Evolutionary conservation across 2,329 filamentous ascomycete genomes (phyloP).

Genomic region (Dendryphion nanum): DNA sequence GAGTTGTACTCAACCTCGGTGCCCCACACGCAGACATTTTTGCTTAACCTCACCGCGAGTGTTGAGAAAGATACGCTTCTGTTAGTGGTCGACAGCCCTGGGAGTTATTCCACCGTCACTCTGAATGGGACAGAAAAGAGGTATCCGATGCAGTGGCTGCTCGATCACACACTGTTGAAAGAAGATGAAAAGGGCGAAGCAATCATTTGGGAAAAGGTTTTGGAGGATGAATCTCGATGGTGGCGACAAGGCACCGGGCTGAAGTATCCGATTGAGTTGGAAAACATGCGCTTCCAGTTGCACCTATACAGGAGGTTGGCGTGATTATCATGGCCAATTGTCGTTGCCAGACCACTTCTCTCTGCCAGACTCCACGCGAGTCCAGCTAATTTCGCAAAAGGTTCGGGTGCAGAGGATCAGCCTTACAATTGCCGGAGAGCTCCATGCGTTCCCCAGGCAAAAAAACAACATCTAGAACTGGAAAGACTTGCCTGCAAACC

Average conservation of each 20-base stretch:
- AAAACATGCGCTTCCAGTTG: conserved; percentile 94
- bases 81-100: conserved; percentile 88
- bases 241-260: conserved; percentile 67
- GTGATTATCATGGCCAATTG: no score
- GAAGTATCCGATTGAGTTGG: conserved; percentile 78
- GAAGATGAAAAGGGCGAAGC: conserved; percentile 10
- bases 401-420: no score
- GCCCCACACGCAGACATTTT: conserved; percentile 71
- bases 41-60: conserved; percentile 64
- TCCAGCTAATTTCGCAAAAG: no score
- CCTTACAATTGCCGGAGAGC: no score
- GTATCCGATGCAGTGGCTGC: conserved; percentile 92
- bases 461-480: no score
- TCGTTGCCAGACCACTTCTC: no score
- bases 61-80: conserved; percentile 64
- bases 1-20: conserved; percentile 84
- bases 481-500: no score
- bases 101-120: conserved; percentile 82
- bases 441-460: no score
- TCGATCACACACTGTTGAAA: conserved; percentile 73
- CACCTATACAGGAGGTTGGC: conserved; percentile 63
- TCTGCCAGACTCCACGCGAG: no score
- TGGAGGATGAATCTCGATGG: conserved; percentile 78
- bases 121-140: conserved; percentile 58
- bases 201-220: conserved; percentile 67